A percentile compares a stretch with the other conserved stretches of the same genome.
Conservation (phyloP, 176 grass and related monocot genomes). For the barley (Hordeum vulgare) region MorexV3_pseudomolecules_assembly NC_058518.1:362068465-362068964, state of each 20-base stretch:
- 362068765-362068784: slow-evolving; percentile 44
- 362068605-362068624: not conserved
- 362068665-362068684: slow-evolving; percentile 50
- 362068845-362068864: slow-evolving; percentile 88
- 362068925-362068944: slow-evolving; percentile 83
- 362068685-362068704: slow-evolving; percentile 81
- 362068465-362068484: slow-evolving; percentile 47
- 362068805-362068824: slow-evolving; percentile 84
- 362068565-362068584: not conserved
- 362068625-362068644: not conserved
- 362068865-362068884: slow-evolving; percentile 76
- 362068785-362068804: slow-evolving; percentile 58
- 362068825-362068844: slow-evolving; percentile 62
- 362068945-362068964: slow-evolving; percentile 70
- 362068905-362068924: slow-evolving; percentile 54
- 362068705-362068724: slow-evolving; percentile 46
- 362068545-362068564: slow-evolving; percentile 20
- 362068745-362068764: slow-evolving; percentile 55
- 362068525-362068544: slow-evolving; percentile 60
- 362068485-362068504: slow-evolving; percentile 47
- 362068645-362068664: slow-evolving; percentile 75
- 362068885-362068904: slow-evolving; percentile 78
- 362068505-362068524: slow-evolving; percentile 89
- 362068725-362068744: slow-evolving; percentile 68
- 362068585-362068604: not conserved